Evolutionary conservation across 164 flowering plant genomes (phyloP), one percentile per base, ranked within the genome.

Genomic region (Sextonia rubra): DNA sequence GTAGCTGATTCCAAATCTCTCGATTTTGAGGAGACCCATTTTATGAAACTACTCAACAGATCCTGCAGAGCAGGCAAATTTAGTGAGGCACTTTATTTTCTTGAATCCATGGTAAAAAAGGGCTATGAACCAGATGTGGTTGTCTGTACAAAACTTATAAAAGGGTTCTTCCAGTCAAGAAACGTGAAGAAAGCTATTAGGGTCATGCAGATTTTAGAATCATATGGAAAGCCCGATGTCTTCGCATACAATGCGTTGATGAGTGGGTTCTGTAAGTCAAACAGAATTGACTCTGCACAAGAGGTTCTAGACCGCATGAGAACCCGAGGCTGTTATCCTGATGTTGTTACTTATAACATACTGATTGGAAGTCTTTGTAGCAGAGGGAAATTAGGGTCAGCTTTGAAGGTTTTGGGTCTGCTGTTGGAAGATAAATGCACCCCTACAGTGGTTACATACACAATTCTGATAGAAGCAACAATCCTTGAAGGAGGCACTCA

Each of bases 321-420:
- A 30, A 77, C 24, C 48, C 77, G 80, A 47, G 89, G 91, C 12
- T 81, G 85, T 76, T 68, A 73, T 1, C 95, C 97, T 6, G 91
- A 93, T 81, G 74, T 82, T n/a, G 91, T 93, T 56, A 88, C 98
- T 0, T 91, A 88, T 73, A 93, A 91, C 75, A 91, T 87, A 30
- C 75, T 91, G 82, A 89, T 93, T 27, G 97, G 95, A 63, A 87
- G 86, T 76, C 80, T 89, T 69, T 91, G 97, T 74, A 80, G 83
- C 56, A 86, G 89, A 64, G 86, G 97, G 77, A 86, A 85, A 80
- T 80, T 93, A 37, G 85, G 74, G 23, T 77, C 69, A 22, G 98
- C 93, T 37, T 23, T 85, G 75, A 80, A 84, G 80, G 76, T 86
- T 65, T 79, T 91, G 77, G 86, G 86, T 79, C 84, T 82, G 77